Conservation (phyloP, 345 rosid genomes). For the Linum lewisii region DNA sequence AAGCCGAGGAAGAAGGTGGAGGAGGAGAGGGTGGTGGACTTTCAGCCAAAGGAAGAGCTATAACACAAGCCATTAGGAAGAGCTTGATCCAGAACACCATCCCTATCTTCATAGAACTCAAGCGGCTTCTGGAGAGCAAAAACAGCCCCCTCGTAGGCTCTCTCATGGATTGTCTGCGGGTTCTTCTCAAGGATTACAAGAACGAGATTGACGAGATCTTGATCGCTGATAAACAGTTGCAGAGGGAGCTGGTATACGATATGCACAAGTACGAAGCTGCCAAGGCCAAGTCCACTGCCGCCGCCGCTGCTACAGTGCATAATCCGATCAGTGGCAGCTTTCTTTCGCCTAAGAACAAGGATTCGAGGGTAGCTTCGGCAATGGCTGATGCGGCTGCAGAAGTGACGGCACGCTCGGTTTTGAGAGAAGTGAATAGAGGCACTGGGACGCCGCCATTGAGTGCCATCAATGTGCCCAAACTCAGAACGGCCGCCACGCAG, state of each 20-base stretch:
- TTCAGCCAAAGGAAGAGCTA: constrained; percentile 72
- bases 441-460: constrained; percentile 53
- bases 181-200: constrained; percentile 85
- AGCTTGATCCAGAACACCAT: constrained; percentile 87
- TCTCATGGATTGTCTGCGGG: constrained; percentile 85
- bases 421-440: constrained; percentile 61
- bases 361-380: constrained; percentile 46
- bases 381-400: constrained; percentile 58
- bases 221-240: constrained; percentile 89
- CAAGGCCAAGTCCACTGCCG: constrained; percentile 51
- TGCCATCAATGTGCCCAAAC: constrained; percentile 64
- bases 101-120: constrained; percentile 90
- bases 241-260: constrained; percentile 84
- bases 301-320: constrained; percentile 32
- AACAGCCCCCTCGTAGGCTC: constrained; percentile 86
- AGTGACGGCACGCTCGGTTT: constrained; percentile 56
- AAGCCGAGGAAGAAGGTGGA: constrained; percentile 47
- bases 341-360: constrained; percentile 22
- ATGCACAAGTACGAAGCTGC: constrained; percentile 77
- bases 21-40: constrained; percentile 32
- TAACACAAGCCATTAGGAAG: constrained; percentile 83
- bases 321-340: constrained; percentile 15
- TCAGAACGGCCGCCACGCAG: constrained; percentile 28
- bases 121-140: constrained; percentile 78
- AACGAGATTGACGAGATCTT: constrained; percentile 87